phyloP scores from a whole-genome alignment of 495 filamentous ascomycete species.

The Talaromyces stipitatus region DNA sequence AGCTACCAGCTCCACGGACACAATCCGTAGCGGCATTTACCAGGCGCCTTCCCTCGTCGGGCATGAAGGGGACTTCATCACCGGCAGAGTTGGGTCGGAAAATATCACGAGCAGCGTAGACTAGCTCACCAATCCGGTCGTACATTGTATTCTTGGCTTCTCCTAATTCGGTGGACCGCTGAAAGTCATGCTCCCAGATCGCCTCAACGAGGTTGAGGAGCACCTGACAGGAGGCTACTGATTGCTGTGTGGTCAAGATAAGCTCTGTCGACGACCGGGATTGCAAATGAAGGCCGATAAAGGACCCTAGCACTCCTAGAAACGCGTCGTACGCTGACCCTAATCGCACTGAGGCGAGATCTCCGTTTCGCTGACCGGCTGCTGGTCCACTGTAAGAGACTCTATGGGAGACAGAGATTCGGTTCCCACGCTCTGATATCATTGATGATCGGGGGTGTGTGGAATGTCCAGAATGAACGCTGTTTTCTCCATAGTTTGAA shows the following conservation, averaged over 20 bases:
- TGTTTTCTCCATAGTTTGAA: conserved; percentile 29
- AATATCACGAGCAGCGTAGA: conserved; percentile 70
- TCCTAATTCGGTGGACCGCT: conserved; percentile 55
- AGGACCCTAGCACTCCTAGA: conserved; percentile 79
- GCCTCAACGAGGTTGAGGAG: conserved; percentile 76
- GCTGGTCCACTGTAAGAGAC: conserved; percentile 45
- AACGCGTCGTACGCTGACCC: conserved; percentile 75
- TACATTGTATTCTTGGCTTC: conserved; percentile 73
- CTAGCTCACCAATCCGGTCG: conserved; percentile 66
- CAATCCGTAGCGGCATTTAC: conserved; percentile 80
- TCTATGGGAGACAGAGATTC: conserved; percentile 49
- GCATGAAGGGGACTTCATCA: conserved; percentile 68
- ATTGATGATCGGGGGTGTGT: conserved; percentile 26
- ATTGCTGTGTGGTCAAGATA: conserved; percentile 65
- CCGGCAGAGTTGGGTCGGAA: conserved; percentile 56
- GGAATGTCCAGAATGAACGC: conserved; percentile 15
- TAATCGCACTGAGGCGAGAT: conserved; percentile 60
- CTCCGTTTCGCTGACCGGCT: conserved; percentile 34
- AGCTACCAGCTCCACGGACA: conserved; percentile 84
- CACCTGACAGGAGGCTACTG: conserved; percentile 69
- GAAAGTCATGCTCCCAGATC: conserved; percentile 67
- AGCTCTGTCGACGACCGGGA: conserved; percentile 82
- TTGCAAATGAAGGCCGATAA: conserved; percentile 86
- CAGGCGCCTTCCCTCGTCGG: conserved; percentile 69
- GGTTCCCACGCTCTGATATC: conserved; percentile 23